A percentile compares a stretch with the other conserved stretches of the same genome.
These are phyloP conservation scores for Helotiales sp. DNA, from an alignment of 2,329 filamentous ascomycete species.

Conservation along the genomic window DNA sequence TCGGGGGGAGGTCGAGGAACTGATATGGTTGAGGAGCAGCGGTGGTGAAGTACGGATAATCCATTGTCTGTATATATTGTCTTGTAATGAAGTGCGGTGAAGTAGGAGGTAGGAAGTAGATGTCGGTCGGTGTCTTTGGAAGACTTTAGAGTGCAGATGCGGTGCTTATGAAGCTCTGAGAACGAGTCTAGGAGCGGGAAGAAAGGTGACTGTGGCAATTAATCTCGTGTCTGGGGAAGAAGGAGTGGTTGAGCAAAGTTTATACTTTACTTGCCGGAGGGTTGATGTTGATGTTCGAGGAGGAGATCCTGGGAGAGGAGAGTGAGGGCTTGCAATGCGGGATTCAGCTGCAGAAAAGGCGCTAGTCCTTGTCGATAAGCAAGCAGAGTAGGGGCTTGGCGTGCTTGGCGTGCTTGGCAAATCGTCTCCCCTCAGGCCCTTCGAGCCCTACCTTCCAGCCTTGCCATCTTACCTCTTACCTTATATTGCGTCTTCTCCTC, in stretches of 20 bases:
- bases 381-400: background rate
- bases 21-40: slow-evolving; percentile 50
- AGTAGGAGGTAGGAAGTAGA: slow-evolving; percentile 18
- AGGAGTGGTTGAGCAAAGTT: slow-evolving; percentile 24
- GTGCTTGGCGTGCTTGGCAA: slow-evolving; percentile 6
- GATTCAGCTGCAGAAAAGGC: background rate
- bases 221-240: background rate
- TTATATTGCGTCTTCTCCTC: no score
- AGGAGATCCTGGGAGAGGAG: background rate
- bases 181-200: background rate
- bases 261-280: slow-evolving; percentile 18
- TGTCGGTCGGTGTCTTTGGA: slow-evolving; percentile 18
- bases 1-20: slow-evolving; percentile 52
- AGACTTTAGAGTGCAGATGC: slow-evolving; percentile 5
- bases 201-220: background rate
- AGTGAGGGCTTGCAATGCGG: background rate
- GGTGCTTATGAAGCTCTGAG: slow-evolving; percentile 20
- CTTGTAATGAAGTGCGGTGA: background rate
- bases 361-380: slow-evolving; percentile 31
- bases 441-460: no score
- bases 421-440: no score
- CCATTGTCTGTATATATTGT: slow-evolving; percentile 49
- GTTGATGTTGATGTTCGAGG: slow-evolving; percentile 1
- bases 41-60: slow-evolving; percentile 59
- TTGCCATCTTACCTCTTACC: no score